Evolutionary conservation across 2,329 filamentous ascomycete genomes (phyloP), one percentile per base, ranked within the genome.

Genomic region (Beauveria rudraprayagi): DNA sequence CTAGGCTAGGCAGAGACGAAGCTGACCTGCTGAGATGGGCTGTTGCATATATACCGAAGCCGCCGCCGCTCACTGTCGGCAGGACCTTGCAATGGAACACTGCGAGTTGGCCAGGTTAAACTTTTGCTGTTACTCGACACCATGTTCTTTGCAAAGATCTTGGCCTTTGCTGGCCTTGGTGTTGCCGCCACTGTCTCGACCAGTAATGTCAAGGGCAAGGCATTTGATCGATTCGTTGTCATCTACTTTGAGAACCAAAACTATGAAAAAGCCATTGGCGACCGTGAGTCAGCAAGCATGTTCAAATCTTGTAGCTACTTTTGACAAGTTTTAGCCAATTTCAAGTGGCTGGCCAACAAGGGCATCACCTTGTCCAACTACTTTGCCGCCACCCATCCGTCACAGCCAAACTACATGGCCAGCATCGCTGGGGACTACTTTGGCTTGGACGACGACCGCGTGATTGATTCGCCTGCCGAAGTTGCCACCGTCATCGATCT

Each of bases 221-320:
- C 80, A 0, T 92, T 92, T 69, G 82, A 91, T 70, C 84, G 89
- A 17, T 85, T 90, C 64, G 84, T 86, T 53, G 82, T 85, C 56
- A 85, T 92, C 70, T 92, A 88, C 87, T 79, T 91, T 51, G 89
- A 92, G 76, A 92, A 92, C 70, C 89, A 86, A 52, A 82, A 86
- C 71, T 92, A 83, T 65, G 79, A 83, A 50, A 82, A 85, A 67
- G 86, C 88, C 2, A 77, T 78, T 47, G 81, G 79, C 4, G 87
- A 92, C 70, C 79, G 81, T 83, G 66, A 68, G 80, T 76, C 4
- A 22, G 24, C 17, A n/a, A 7, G 3, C 22, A 14, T 19, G 8
- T 9, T 1, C 24, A 19, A 1, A 34, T 24, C 0, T 2, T 37
- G 34, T 14, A 37, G 5, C 34, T 11, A 19, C 5, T 28, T 19